A percentile compares a stretch with the other conserved stretches of the same genome.
Evolutionary conservation across 306 rosid genomes (phyloP).

Genomic region (Lablab purpureus): DNA sequence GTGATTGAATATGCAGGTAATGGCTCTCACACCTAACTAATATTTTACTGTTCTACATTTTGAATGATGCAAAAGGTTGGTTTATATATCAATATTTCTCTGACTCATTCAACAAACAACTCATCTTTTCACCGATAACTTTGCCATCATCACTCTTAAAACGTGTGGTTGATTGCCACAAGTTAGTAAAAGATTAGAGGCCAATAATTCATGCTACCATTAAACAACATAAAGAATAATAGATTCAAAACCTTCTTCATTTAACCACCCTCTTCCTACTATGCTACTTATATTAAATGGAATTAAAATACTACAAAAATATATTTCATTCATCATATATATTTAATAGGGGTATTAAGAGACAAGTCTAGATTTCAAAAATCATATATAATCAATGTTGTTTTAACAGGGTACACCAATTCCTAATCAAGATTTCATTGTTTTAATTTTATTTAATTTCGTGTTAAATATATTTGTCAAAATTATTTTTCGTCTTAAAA

Average conservation of each 20-base stretch:
- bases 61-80: slow-evolving; percentile 30
- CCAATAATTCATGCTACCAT: slow-evolving; percentile 47
- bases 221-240: not conserved
- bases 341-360: too few relatives aligned
- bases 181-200: slow-evolving; percentile 39
- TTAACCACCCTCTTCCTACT: too few relatives aligned
- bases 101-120: slow-evolving; percentile 6
- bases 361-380: too few relatives aligned
- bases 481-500: too few relatives aligned
- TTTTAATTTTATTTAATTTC: too few relatives aligned
- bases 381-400: too few relatives aligned
- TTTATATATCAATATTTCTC: slow-evolving; percentile 40
- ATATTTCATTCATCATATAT: too few relatives aligned
- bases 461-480: too few relatives aligned
- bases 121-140: slow-evolving; percentile 32
- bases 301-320: too few relatives aligned
- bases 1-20: slow-evolving; percentile 9
- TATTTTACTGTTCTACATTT: not conserved
- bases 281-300: too few relatives aligned
- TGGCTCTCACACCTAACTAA: not conserved
- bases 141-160: slow-evolving; percentile 42
- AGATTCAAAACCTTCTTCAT: slow-evolving; percentile 47
- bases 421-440: too few relatives aligned
- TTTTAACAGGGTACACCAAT: too few relatives aligned
- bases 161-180: slow-evolving; percentile 43